A percentile compares a stretch with the other conserved stretches of the same genome.
These are phyloP conservation scores for Scedosporium boydii DNA, from an alignment of 2,329 filamentous ascomycete species.

Conservation along the genomic window DNA sequence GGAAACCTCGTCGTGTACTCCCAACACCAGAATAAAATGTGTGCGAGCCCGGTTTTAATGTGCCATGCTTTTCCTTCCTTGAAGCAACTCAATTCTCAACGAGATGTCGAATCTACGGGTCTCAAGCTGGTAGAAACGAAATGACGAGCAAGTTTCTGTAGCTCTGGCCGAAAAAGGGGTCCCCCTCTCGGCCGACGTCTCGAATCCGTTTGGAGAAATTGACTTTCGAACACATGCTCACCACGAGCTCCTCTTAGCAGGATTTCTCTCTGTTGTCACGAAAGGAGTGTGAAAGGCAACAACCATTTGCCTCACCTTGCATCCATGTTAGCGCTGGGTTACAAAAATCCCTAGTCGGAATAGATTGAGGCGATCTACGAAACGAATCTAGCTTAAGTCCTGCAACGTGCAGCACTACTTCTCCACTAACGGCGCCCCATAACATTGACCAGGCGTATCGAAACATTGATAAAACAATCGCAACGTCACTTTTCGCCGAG, in stretches of 20 bases:
- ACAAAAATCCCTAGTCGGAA: background rate
- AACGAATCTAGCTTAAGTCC: conserved; percentile 1
- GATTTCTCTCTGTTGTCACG: background rate
- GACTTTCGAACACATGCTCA: too few species aligned
- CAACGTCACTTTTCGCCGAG: background rate
- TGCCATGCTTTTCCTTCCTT: background rate
- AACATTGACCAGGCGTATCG: background rate
- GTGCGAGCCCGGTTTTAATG: background rate
- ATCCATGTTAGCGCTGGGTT: background rate
- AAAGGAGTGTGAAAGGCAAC: background rate
- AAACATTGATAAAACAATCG: conserved; percentile 6
- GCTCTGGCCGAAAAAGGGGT: background rate
- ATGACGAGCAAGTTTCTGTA: background rate
- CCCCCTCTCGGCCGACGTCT: background rate
- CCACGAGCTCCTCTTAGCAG: background rate
- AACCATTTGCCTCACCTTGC: background rate
- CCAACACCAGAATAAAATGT: background rate
- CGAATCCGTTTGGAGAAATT: background rate
- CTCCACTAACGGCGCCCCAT: conserved; percentile 2
- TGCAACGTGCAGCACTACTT: background rate
- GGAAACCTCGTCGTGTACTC: background rate
- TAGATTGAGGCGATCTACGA: background rate
- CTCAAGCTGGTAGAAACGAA: background rate
- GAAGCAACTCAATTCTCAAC: background rate
- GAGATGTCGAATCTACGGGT: background rate